Evolutionary conservation across 805 yeast species (phyloP), one percentile per base, ranked within the genome.

Genomic region (Cyberlindnera xylosilytica): DNA sequence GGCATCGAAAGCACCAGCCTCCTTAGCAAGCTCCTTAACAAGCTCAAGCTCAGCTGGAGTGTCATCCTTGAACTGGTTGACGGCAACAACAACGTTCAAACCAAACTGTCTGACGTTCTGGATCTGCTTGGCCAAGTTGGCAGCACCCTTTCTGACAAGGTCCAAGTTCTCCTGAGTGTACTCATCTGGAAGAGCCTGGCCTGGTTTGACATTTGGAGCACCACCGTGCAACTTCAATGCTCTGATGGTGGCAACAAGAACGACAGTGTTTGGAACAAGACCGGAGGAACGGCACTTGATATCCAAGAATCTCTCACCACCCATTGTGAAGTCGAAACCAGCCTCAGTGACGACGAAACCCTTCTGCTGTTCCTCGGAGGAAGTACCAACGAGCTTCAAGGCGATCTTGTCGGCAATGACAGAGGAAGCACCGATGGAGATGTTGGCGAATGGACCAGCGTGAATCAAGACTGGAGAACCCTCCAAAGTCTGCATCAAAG

Each of bases 271-370:
- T 16, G 95, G 95, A 23, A 71, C 72, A 49, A 84, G 70, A 8
- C 91, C 93, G n/a, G 87, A 79, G 9, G 89, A 74, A 61, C 93
- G 76, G 62, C 90, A 82, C 64, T 85, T 85, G 68, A 85, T 85
- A 65, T 85, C 83, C 63, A 83, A 72, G 65, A 85, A 85, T 66
- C 95, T 72, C 69, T 85, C 95, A 63, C 95, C 95, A 61, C 95
- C 95, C 95, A 85, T 85, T 39, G 93, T 85, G 72, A 85, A 85
- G 65, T 85, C 95, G 67, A 85, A 85, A 49, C 95, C 95, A 16
- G 95, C 95, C 64, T 85, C 95, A 36, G 95, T 85, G 41, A 85
- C 83, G 47, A 85, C 95, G 54, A 77, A 85, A 48, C 95, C 93
- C 52, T 74, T 75, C 56, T 74, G 75, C 38, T 66, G 75, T 42